Conservation (phyloP, 2,329 filamentous ascomycete genomes). For the Lachnellula occidentalis region DNA sequence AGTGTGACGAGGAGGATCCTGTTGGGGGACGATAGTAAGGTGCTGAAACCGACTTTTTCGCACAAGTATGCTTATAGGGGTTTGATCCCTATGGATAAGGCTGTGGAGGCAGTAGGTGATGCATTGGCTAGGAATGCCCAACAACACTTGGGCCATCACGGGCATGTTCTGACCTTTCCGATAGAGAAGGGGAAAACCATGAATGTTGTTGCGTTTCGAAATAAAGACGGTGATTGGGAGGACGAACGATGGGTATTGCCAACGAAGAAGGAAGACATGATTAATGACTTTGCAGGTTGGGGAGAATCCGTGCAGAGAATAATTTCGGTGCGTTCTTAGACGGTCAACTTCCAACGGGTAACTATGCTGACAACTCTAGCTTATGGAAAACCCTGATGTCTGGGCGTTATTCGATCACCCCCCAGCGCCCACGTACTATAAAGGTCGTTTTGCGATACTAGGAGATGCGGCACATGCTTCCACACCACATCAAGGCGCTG, state of each 20-base stretch:
- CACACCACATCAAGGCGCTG: slow-evolving; percentile 54
- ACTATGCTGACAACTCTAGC: slow-evolving; percentile 21
- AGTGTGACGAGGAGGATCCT: slow-evolving; percentile 48
- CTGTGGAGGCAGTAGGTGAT: slow-evolving; percentile 42
- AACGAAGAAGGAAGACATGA: slow-evolving; percentile 34
- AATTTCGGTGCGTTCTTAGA: slow-evolving; percentile 22
- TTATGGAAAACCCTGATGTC: slow-evolving; percentile 41
- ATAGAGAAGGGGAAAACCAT: slow-evolving; percentile 51
- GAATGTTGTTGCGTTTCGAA: slow-evolving; percentile 41
- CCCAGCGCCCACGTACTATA: slow-evolving; percentile 37
- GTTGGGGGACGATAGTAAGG: slow-evolving; percentile 36
- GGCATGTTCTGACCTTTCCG: slow-evolving; percentile 57
- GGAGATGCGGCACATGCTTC: slow-evolving; percentile 61
- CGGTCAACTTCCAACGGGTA: background rate
- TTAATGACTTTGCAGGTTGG: slow-evolving; percentile 35
- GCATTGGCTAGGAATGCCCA: slow-evolving; percentile 44
- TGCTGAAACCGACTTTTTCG: slow-evolving; percentile 38
- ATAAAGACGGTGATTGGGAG: slow-evolving; percentile 33
- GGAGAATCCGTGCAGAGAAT: slow-evolving; percentile 33
- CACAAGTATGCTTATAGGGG: slow-evolving; percentile 58
- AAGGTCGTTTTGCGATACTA: slow-evolving; percentile 42
- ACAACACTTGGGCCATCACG: slow-evolving; percentile 44
- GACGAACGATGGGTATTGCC: slow-evolving; percentile 36
- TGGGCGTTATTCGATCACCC: slow-evolving; percentile 45
- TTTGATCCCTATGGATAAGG: slow-evolving; percentile 53